Evolutionary conservation across 148 eudicot genomes (phyloP).

Genomic region (Nepenthes gracilis): DNA sequence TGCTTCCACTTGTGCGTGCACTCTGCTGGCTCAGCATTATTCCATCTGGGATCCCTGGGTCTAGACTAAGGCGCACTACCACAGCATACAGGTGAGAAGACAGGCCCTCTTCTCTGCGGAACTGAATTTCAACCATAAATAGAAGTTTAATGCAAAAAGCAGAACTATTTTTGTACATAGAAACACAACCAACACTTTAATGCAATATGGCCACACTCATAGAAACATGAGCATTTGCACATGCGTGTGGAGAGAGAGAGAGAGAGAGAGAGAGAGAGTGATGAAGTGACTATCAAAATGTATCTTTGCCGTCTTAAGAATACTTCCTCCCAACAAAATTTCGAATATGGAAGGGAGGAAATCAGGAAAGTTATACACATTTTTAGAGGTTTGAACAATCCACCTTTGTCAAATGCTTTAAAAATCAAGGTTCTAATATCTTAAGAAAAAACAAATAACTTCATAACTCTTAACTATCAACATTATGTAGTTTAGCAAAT

Average conservation of each 20-base stretch:
- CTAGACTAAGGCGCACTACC: constrained; percentile 41
- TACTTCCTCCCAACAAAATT: too few relatives aligned
- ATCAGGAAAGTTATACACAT: too few relatives aligned
- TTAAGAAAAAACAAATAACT: too few relatives aligned
- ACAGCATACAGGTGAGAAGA: constrained; percentile 65
- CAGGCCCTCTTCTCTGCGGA: constrained; percentile 45
- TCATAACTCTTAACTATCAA: too few relatives aligned
- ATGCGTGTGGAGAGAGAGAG: not conserved
- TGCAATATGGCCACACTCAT: not conserved
- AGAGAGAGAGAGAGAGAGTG: not conserved
- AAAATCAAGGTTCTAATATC: too few relatives aligned
- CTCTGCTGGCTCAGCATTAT: constrained; percentile 49
- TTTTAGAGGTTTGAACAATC: too few relatives aligned
- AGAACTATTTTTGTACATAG: not conserved
- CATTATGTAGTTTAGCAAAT: too few relatives aligned
- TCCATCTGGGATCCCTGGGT: constrained; percentile 29
- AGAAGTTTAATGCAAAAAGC: not conserved
- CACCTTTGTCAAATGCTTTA: too few relatives aligned
- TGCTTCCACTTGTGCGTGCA: constrained; percentile 74
- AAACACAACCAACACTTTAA: not conserved
- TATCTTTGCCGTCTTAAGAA: too few relatives aligned
- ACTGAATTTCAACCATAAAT: constrained; percentile 27
- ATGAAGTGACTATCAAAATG: too few relatives aligned
- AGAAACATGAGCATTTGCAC: not conserved
- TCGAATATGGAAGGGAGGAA: too few relatives aligned